Evolutionary conservation across 305 asterid genomes (phyloP).

Genomic region (Fraxinus latifolia): DNA sequence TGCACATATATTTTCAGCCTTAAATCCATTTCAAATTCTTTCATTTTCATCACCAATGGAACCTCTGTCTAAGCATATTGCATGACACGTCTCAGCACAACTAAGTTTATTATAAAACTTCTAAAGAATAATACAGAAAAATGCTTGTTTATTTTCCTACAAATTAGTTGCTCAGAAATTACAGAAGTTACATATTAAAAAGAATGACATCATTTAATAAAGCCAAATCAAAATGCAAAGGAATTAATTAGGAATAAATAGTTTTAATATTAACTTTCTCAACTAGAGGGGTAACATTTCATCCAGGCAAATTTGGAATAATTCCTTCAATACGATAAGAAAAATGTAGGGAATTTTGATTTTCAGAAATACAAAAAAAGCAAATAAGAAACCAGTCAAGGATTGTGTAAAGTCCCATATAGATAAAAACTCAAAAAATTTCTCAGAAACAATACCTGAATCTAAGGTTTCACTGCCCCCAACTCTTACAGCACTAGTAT

Average conservation of each 20-base stretch:
- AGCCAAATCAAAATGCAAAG: constrained; percentile 9
- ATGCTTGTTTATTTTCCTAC: constrained; percentile 2
- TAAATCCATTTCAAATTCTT: constrained; percentile 4
- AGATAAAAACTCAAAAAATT: neutral
- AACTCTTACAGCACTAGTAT: neutral
- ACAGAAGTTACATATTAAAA: neutral
- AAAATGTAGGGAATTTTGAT: neutral
- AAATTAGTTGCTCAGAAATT: neutral
- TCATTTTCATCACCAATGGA: neutral
- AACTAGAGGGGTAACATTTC: neutral
- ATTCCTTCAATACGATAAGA: neutral
- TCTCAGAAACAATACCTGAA: constrained; percentile 41
- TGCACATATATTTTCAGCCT: constrained; percentile 13
- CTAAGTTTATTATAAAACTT: neutral
- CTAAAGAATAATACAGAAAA: neutral
- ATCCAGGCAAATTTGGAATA: neutral
- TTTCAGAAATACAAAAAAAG: neutral
- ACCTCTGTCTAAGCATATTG: neutral
- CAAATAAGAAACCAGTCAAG: neutral
- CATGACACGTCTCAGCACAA: neutral
- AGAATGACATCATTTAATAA: neutral
- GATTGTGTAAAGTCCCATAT: neutral
- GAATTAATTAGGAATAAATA: neutral
- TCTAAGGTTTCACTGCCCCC: neutral
- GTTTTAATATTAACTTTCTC: neutral